These are phyloP conservation scores for Sporisorium reilianum DNA, from an alignment of 1,284 basidiomycete genomes.

Conservation along the genomic window DNA sequence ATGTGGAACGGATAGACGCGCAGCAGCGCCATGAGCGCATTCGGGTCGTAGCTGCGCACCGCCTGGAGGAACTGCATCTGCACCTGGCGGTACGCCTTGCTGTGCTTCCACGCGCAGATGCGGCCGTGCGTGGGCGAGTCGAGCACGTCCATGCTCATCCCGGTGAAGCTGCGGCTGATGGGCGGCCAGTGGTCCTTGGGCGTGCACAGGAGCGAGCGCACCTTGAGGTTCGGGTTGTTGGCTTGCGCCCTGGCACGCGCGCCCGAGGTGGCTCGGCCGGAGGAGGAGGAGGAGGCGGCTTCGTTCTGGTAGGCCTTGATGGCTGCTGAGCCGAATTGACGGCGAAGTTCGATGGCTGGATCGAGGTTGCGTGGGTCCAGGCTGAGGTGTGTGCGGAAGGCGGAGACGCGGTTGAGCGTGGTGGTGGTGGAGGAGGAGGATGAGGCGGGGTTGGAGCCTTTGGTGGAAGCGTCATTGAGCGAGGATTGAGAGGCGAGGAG, in stretches of 20 bases:
- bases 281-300: slow-evolving; percentile 22
- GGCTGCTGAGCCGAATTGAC: slow-evolving; percentile 67
- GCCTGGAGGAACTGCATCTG: slow-evolving; percentile 68
- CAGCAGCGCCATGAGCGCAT: slow-evolving; percentile 58
- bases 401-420: slow-evolving; percentile 20
- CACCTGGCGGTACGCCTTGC: slow-evolving; percentile 62
- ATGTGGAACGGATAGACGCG: slow-evolving; percentile 68
- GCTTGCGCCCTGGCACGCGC: slow-evolving; percentile 56
- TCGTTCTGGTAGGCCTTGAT: slow-evolving; percentile 66
- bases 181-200: slow-evolving; percentile 66
- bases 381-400: slow-evolving; percentile 47
- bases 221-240: slow-evolving; percentile 63
- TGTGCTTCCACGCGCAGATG: slow-evolving; percentile 60
- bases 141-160: slow-evolving; percentile 62
- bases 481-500: slow-evolving; percentile 58
- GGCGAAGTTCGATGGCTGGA: slow-evolving; percentile 61
- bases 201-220: slow-evolving; percentile 59
- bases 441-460: slow-evolving; percentile 6
- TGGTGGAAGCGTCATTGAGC: slow-evolving; percentile 16
- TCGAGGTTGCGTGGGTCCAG: slow-evolving; percentile 60
- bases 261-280: slow-evolving; percentile 26
- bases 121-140: slow-evolving; percentile 44
- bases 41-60: slow-evolving; percentile 62
- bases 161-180: slow-evolving; percentile 62
- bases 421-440: background rate